phyloP scores from a whole-genome alignment of 306 rosid species.

The Trifolium repens region DNA sequence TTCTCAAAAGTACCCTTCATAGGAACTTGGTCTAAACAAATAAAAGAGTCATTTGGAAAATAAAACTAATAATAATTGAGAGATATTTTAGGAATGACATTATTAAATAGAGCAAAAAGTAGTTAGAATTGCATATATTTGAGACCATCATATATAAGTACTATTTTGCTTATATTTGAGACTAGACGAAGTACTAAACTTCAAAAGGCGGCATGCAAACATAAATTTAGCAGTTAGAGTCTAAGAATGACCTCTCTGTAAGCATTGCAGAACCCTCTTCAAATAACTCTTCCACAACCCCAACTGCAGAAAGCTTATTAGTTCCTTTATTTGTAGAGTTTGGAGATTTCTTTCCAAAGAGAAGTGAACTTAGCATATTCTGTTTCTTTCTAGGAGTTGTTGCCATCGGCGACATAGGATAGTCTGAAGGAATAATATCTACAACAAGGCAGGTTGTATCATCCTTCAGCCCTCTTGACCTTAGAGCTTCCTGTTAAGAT shows the following conservation, averaged over 20 bases:
- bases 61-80: no score
- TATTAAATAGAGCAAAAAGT: no score
- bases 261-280: slow-evolving; percentile 99
- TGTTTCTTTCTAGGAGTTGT: slow-evolving; percentile 76
- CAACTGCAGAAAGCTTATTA: slow-evolving; percentile 86
- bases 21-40: no score
- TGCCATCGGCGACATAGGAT: slow-evolving; percentile 61
- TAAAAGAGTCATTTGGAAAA: no score
- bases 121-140: no score
- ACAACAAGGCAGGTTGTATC: slow-evolving; percentile 98
- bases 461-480: slow-evolving; percentile 97
- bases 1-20: no score
- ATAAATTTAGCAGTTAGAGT: slow-evolving; percentile 23
- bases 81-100: no score
- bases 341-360: slow-evolving; percentile 80
- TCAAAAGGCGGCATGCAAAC: slow-evolving; percentile 7
- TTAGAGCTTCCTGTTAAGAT: slow-evolving; percentile 78
- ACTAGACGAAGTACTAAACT: not conserved
- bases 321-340: slow-evolving; percentile 65
- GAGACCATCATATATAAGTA: no score
- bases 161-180: not conserved
- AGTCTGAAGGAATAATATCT: slow-evolving; percentile 88
- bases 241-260: slow-evolving; percentile 70
- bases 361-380: slow-evolving; percentile 65
- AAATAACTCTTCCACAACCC: slow-evolving; percentile 93